Conservation (phyloP, 371 early-diverging fungal species). For the Phascolomyces articulosus region DNA sequence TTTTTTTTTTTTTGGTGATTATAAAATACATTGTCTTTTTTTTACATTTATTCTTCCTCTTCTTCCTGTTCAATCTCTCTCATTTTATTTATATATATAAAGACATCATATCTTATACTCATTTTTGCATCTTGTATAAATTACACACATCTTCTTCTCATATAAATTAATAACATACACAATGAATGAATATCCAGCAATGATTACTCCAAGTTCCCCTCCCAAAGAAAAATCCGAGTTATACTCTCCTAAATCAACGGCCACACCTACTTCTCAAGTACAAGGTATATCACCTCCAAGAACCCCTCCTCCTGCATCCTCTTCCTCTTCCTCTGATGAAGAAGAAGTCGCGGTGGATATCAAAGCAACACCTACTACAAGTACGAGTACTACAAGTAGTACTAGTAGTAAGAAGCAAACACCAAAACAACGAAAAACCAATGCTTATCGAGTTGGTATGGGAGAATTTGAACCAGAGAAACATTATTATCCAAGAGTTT, state of each 20-base stretch:
- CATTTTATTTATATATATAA: too few relatives aligned
- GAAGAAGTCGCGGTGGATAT: background rate
- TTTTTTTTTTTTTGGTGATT: too few relatives aligned
- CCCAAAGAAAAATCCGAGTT: background rate
- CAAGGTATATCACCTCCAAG: slow-evolving; percentile 36
- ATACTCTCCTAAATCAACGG: slow-evolving; percentile 1
- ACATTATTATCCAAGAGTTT: slow-evolving; percentile 92
- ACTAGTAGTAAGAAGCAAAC: too few relatives aligned
- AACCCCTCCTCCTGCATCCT: slow-evolving; percentile 31
- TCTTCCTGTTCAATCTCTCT: too few relatives aligned
- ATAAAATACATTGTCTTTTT: too few relatives aligned
- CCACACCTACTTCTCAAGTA: slow-evolving; percentile 14
- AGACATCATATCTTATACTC: too few relatives aligned
- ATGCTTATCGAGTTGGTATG: slow-evolving; percentile 40
- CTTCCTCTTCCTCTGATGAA: slow-evolving; percentile 16
- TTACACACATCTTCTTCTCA: too few relatives aligned
- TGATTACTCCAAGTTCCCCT: slow-evolving; percentile 2
- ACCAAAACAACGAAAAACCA: slow-evolving; percentile 7
- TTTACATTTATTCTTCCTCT: too few relatives aligned
- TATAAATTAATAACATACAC: too few relatives aligned
- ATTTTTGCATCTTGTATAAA: too few relatives aligned
- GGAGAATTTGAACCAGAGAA: slow-evolving; percentile 88
- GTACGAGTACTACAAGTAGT: too few relatives aligned
- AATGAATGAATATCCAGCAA: background rate
- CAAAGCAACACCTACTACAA: too few relatives aligned